Evolutionary conservation across 768 basidiomycete genomes (phyloP).

Genomic region (Lyophyllum atratum): DNA sequence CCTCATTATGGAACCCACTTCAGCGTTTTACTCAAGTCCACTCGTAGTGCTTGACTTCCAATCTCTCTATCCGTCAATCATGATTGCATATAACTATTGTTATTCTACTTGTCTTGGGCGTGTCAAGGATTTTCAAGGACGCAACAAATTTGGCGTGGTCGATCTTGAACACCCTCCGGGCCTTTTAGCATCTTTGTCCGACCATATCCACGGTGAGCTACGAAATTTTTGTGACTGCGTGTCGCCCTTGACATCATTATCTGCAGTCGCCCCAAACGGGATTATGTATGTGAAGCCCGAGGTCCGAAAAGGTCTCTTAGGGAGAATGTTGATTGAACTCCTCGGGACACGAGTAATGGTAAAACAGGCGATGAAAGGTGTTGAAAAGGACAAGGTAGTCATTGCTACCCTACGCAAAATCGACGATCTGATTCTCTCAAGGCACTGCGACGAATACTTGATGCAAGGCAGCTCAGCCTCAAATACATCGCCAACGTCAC

Average conservation of each 20-base stretch:
- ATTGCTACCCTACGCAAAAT: not conserved
- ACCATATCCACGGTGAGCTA: constrained; percentile 72
- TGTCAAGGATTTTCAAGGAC: constrained; percentile 81
- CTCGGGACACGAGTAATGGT: constrained; percentile 98
- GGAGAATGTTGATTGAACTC: constrained; percentile 90
- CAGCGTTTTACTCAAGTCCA: constrained; percentile 91
- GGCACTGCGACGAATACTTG: constrained; percentile 74
- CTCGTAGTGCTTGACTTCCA: constrained; percentile 95
- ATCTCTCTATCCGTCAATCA: constrained; percentile 93
- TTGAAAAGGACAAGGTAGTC: constrained; percentile 71
- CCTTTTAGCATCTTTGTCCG: constrained; percentile 65
- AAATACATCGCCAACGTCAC: constrained; percentile 96
- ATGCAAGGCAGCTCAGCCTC: constrained; percentile 90
- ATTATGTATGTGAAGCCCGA: constrained; percentile 89
- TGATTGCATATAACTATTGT: constrained; percentile 99
- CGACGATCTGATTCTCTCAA: constrained; percentile 27
- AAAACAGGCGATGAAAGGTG: constrained; percentile 91
- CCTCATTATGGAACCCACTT: constrained; percentile 91
- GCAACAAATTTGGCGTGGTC: constrained; percentile 85
- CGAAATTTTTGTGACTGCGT: not conserved
- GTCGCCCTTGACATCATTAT: not conserved
- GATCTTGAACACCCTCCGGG: constrained; percentile 71
- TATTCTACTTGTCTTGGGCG: constrained; percentile 97
- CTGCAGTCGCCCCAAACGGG: constrained; percentile 89
- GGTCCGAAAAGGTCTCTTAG: constrained; percentile 82